Conservation (phyloP, 306 rosid genomes). For the Calophaca sinica region DNA sequence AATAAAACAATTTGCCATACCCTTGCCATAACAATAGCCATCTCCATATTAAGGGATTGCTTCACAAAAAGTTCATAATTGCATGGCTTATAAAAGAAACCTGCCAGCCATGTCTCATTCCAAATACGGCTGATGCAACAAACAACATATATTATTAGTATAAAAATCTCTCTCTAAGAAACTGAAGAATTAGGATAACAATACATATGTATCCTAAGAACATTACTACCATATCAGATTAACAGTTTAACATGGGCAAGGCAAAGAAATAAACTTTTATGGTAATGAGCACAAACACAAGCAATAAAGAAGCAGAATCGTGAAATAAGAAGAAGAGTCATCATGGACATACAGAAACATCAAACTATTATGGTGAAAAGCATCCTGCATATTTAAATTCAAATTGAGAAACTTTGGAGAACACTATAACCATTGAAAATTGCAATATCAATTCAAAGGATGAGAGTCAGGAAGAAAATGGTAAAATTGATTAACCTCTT, state of each 20-base stretch:
- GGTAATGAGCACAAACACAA: constrained; percentile 6
- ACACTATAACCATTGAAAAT: constrained; percentile 21
- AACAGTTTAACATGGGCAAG: not conserved
- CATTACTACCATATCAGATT: not conserved
- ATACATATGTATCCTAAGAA: constrained; percentile 35
- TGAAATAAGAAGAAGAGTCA: not conserved
- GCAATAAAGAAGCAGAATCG: not conserved
- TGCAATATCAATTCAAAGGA: constrained; percentile 18
- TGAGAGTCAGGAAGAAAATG: constrained; percentile 15
- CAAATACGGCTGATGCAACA: constrained; percentile 87
- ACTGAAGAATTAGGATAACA: constrained; percentile 2
- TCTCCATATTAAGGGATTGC: constrained; percentile 99
- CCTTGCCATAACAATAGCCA: constrained; percentile 99
- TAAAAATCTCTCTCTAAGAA: constrained; percentile 29
- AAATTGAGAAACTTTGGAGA: constrained; percentile 16
- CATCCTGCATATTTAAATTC: constrained; percentile 5
- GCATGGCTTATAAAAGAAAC: constrained; percentile 99
- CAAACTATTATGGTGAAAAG: constrained; percentile 17
- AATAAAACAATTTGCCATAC: constrained; percentile 58
- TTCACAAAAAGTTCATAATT: constrained; percentile 97
- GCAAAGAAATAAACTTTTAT: not conserved
- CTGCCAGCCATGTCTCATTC: constrained; percentile 96
- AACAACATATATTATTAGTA: constrained; percentile 38
- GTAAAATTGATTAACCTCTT: constrained; percentile 67
- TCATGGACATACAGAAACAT: not conserved